Percentiles rank a stretch among this genome's conserved stretches.
Evolutionary conservation across 108 stramenopile genomes (phyloP).

Genomic region (Nitzschia putrida): DNA sequence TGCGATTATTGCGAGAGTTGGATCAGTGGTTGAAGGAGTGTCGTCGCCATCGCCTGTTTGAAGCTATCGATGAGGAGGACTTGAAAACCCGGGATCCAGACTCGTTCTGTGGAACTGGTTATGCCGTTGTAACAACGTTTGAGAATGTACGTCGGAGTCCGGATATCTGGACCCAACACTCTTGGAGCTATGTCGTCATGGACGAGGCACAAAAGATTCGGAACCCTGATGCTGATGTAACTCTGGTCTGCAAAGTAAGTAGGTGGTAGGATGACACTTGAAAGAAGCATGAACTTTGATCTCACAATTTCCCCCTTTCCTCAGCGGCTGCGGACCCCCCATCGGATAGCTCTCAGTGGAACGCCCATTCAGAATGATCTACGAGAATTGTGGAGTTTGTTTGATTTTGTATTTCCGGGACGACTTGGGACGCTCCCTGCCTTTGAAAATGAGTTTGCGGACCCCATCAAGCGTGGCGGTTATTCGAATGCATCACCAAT

Average conservation of each 20-base stretch:
- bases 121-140: constrained; percentile 90
- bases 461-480: constrained; percentile 90
- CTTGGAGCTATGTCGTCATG: constrained; percentile 91
- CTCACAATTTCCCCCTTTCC: not conserved
- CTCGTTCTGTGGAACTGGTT: constrained; percentile 77
- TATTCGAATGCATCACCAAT: constrained; percentile 91
- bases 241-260: constrained; percentile 85
- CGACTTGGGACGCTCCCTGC: constrained; percentile 92
- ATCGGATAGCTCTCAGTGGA: constrained; percentile 85
- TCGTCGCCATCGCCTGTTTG: constrained; percentile 64
- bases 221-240: constrained; percentile 96
- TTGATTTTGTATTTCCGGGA: constrained; percentile 97
- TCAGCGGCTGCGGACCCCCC: constrained; percentile 75
- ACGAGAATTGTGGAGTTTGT: constrained; percentile 77
- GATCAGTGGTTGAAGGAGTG: constrained; percentile 64
- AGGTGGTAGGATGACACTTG: not conserved
- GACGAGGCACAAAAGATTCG: constrained; percentile 99
- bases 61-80: constrained; percentile 77
- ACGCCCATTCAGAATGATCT: constrained; percentile 98
- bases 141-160: constrained; percentile 78
- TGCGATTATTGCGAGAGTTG: constrained; percentile 38
- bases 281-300: not conserved
- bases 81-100: constrained; percentile 49
- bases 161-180: constrained; percentile 70
- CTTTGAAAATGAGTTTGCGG: constrained; percentile 94